These are phyloP conservation scores for Hypoxylon subgilvum DNA, from an alignment of 495 filamentous ascomycete genomes.

Conservation along the genomic window DNA sequence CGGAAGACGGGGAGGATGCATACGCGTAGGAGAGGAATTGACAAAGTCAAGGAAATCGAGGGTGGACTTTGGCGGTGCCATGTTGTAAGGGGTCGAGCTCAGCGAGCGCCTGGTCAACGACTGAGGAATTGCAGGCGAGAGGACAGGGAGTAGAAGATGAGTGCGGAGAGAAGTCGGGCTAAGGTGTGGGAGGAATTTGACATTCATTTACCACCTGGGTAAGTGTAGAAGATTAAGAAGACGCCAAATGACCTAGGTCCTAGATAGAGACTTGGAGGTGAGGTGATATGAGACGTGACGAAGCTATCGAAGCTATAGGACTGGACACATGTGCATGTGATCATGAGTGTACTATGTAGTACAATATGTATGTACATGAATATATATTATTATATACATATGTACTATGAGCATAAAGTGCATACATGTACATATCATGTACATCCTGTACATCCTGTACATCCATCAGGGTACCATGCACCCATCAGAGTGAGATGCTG, in stretches of 20 bases:
- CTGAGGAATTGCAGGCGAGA: conserved; percentile 1
- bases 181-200: neutral
- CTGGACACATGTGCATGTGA: no score
- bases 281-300: neutral
- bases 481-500: no score
- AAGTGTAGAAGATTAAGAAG: neutral
- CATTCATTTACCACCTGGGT: conserved; percentile 23
- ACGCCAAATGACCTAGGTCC: neutral
- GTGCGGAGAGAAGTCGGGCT: conserved; percentile 1
- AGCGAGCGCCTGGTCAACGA: conserved; percentile 4
- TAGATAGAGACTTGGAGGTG: neutral
- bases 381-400: no score
- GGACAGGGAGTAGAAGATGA: conserved; percentile 2
- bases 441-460: no score
- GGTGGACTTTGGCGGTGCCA: conserved; percentile 69
- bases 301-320: no score
- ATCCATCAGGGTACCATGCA: no score
- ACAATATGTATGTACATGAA: no score
- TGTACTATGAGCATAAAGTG: no score
- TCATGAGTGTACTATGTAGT: no score
- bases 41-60: conserved; percentile 91
- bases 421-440: no score
- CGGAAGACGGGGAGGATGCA: conserved; percentile 30
- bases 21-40: conserved; percentile 94
- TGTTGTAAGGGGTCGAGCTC: conserved; percentile 43